A percentile compares a stretch with the other conserved stretches of the same genome.
phyloP scores from a whole-genome alignment of 2,329 filamentous ascomycete species.

The Neodidymelliopsis sp. region DNA sequence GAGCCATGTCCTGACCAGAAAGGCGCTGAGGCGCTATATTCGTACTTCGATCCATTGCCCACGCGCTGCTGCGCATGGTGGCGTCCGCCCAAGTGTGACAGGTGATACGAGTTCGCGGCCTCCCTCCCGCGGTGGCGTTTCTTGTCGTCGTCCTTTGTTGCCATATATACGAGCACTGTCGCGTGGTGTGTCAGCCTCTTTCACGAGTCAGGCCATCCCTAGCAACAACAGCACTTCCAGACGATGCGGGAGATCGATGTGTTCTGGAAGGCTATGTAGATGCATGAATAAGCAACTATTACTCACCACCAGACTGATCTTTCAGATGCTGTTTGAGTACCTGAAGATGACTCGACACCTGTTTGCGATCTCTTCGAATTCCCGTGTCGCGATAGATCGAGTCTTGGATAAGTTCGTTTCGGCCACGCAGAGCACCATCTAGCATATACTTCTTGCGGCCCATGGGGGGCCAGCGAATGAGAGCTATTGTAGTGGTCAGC shows the following conservation, averaged over 20 bases:
- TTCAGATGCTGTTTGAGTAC: conserved; percentile 65
- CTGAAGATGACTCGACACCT: conserved; percentile 70
- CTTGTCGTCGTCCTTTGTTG: conserved; percentile 44
- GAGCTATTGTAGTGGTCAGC: conserved; percentile 23
- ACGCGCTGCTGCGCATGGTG: conserved; percentile 27
- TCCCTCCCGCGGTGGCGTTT: conserved; percentile 29
- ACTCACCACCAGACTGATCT: conserved; percentile 61
- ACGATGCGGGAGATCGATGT: conserved; percentile 5
- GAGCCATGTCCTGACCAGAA: conserved; percentile 27
- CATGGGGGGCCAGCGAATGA: conserved; percentile 64
- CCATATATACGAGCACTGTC: conserved; percentile 53
- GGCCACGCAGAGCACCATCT: conserved; percentile 62
- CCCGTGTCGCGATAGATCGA: conserved; percentile 65
- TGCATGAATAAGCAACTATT: background rate
- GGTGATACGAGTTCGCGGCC: conserved; percentile 28
- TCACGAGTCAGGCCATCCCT: conserved; percentile 22
- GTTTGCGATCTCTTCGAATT: conserved; percentile 61
- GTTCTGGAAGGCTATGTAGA: background rate
- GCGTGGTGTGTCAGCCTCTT: conserved; percentile 30
- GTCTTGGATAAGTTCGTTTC: conserved; percentile 68
- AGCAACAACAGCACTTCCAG: conserved; percentile 13
- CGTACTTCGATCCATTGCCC: conserved; percentile 32
- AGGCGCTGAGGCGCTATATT: conserved; percentile 23
- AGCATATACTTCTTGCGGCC: conserved; percentile 61
- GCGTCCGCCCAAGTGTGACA: conserved; percentile 32